Evolutionary conservation across 257 asterid genomes (phyloP).

Genomic region (Salvia miltiorrhiza): DNA sequence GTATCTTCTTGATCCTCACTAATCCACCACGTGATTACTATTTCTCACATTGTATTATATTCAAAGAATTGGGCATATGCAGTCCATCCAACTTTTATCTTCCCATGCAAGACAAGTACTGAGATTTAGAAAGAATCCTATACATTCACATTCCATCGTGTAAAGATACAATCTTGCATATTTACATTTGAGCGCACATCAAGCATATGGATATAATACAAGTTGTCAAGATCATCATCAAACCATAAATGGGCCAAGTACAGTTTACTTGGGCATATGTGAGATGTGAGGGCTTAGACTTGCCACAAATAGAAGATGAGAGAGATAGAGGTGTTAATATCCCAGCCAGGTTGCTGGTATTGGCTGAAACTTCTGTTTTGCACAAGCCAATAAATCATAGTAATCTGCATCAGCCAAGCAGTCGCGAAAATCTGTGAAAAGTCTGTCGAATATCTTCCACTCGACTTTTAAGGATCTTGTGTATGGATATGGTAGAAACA

Average conservation of each 20-base stretch:
- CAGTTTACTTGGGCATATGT: neutral
- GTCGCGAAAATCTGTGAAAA: slow-evolving; percentile 68
- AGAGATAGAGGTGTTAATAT: slow-evolving; percentile 26
- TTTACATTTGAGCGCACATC: slow-evolving; percentile 9
- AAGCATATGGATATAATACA: neutral
- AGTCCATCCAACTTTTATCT: too few species aligned
- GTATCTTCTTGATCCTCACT: neutral
- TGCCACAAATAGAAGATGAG: neutral
- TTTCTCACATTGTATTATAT: neutral
- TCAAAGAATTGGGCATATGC: neutral
- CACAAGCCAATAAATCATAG: slow-evolving; percentile 54
- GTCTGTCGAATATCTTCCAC: slow-evolving; percentile 71
- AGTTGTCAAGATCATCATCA: neutral
- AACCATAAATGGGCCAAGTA: neutral
- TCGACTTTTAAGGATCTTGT: slow-evolving; percentile 63
- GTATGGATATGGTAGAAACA: slow-evolving; percentile 58
- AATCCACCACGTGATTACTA: neutral
- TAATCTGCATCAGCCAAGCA: slow-evolving; percentile 51
- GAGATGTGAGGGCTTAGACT: neutral
- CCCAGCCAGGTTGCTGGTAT: slow-evolving; percentile 76
- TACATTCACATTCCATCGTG: neutral
- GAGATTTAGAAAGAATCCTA: neutral
- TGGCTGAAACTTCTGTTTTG: slow-evolving; percentile 63
- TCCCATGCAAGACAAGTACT: too few species aligned
- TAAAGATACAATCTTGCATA: neutral